Conservation (phyloP, 371 early-diverging fungal species). For the Parasitella parasitica region DNA sequence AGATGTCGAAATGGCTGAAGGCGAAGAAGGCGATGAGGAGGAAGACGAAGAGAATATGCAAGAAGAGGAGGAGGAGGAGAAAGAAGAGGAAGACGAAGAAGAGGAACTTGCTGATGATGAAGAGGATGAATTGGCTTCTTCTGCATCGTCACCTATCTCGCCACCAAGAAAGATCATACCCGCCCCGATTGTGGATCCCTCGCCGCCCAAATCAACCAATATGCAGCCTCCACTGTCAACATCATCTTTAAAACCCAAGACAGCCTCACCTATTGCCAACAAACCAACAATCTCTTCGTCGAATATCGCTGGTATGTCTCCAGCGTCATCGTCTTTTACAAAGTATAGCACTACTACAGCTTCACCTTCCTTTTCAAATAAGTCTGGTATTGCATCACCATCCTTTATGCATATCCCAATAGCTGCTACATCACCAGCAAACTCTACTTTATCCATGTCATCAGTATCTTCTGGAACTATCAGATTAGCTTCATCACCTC, state of each 20-base stretch:
- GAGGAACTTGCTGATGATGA: slow-evolving; percentile 17
- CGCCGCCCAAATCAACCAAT: background rate
- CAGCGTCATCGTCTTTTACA: background rate
- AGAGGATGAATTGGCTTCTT: slow-evolving; percentile 39
- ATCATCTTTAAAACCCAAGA: background rate
- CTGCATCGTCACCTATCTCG: slow-evolving; percentile 31
- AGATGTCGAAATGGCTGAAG: slow-evolving; percentile 1
- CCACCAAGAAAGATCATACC: slow-evolving; percentile 12
- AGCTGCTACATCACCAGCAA: background rate
- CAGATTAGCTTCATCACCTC: background rate
- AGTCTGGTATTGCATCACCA: background rate
- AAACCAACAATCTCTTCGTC: background rate
- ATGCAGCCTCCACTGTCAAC: background rate
- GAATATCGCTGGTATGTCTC: background rate
- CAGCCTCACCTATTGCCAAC: background rate
- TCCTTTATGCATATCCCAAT: background rate
- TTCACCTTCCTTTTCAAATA: background rate
- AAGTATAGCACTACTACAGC: background rate
- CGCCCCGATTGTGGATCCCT: background rate
- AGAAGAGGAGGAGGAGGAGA: slow-evolving; percentile 17
- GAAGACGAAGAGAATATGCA: slow-evolving; percentile 1
- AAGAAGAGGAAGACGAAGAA: slow-evolving; percentile 1
- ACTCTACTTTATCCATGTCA: background rate
- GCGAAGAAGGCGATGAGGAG: slow-evolving; percentile 7
- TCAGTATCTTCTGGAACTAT: background rate